These are phyloP conservation scores for Plasmodium vivax DNA, from an alignment of 169 alveolate species.

Conservation along the genomic window DNA sequence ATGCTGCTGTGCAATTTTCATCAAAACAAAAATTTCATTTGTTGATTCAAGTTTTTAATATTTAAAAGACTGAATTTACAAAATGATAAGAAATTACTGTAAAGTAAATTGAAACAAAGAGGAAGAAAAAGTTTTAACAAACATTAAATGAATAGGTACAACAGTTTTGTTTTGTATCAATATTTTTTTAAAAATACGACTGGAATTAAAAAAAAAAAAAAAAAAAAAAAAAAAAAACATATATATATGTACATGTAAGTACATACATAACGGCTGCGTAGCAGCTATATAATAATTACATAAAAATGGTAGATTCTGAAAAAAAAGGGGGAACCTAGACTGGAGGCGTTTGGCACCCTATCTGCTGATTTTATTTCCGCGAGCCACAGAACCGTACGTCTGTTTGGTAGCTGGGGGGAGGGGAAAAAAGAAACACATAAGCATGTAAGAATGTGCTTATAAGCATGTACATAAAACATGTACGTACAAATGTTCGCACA, in stretches of 20 bases:
- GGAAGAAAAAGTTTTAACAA: slow-evolving; percentile 17
- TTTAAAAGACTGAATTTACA: slow-evolving; percentile 51
- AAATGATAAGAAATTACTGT: background rate
- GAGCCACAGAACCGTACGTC: slow-evolving; percentile 71
- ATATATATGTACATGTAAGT: background rate
- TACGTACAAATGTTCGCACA: background rate
- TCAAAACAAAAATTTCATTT: slow-evolving; percentile 7
- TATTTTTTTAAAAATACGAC: background rate
- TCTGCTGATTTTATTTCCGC: slow-evolving; percentile 31
- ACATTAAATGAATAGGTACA: slow-evolving; percentile 28
- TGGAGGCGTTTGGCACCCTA: background rate
- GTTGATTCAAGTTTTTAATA: slow-evolving; percentile 22
- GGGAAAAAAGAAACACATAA: background rate
- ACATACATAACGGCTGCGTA: background rate
- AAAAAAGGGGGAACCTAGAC: background rate
- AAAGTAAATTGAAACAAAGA: slow-evolving; percentile 31
- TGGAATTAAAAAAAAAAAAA: slow-evolving; percentile 45
- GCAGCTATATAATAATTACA: slow-evolving; percentile 5
- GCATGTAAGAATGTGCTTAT: background rate
- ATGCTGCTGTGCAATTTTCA: background rate
- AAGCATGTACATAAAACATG: background rate
- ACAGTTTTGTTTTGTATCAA: background rate
- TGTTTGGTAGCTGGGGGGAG: slow-evolving; percentile 57
- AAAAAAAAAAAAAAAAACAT: slow-evolving; percentile 9
- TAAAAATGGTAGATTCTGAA: background rate